Base-by-base conservation (phyloP, 2,329 filamentous ascomycete species). In the Exophiala viscosa region DNA sequence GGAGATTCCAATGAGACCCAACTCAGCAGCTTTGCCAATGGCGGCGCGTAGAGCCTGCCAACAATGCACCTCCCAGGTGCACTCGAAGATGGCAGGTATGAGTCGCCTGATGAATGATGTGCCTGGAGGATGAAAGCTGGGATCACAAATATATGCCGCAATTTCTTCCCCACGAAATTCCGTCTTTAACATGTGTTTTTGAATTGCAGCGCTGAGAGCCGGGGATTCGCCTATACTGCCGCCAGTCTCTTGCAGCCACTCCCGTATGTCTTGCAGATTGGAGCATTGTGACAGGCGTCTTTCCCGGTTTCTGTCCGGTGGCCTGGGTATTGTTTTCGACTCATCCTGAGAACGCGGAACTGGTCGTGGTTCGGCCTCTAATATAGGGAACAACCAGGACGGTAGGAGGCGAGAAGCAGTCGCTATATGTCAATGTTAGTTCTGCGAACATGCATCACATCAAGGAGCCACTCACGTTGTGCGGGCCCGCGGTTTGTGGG, bases 141-240 rank as follows among this genome's bases (percentile, higher is more conserved):
- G 60, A 31, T 61, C 60, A 28, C 48, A 45, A 9, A 63, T 49
- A 43, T 56, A 60, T 9, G 52, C 43, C 13, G 55, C 50, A 23
- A 61, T 50, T 18, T 59, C 52, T 10, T 48, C 32, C 10, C 28
- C 49, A n/a, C 32, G 7, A 32, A 48, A 54, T 2, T 56, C 31
- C 7, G 10, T 13, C 31, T 45, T 34, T n/a, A 57, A 31, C 15
- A 63, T 48, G 39, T 60, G 54, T 35, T 11, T 32, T 1, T 52
- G 46, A 15, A 59, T 52, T 28, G 23, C 23, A 28, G 2, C 23
- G 23, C 23, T 28, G 8, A 28, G 23, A 7, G 23, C 23, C 8
- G 23, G 23, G 14, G 39, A 36, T 43, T 50, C 20, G 40, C 55
- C 45, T 9, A 56, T 41, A 14, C 52, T 48, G 28, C 55, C 15